These are phyloP conservation scores for Ambrosia artemisiifolia DNA, from an alignment of 129 eudicot genomes.

Conservation along the genomic window DNA sequence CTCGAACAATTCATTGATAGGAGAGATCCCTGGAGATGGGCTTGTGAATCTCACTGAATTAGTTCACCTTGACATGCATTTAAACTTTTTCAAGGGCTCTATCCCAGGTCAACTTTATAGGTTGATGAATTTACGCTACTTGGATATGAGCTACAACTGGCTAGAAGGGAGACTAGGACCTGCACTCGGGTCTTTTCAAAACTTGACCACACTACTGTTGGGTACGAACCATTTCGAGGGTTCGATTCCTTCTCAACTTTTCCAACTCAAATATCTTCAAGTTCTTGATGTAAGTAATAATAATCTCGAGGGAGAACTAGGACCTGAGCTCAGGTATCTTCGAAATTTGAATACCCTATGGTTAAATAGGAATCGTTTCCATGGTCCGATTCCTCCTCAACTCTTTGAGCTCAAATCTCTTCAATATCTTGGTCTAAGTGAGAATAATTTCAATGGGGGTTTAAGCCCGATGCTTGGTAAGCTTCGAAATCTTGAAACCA, in stretches of 20 bases:
- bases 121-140: constrained; percentile 27
- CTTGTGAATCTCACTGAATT: constrained; percentile 44
- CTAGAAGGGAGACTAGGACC: constrained; percentile 29
- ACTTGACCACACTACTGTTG: constrained; percentile 23
- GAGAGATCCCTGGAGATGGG: constrained; percentile 38
- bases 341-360: constrained; percentile 17
- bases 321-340: constrained; percentile 29
- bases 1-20: constrained; percentile 32
- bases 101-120: constrained; percentile 37
- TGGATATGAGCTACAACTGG: constrained; percentile 38
- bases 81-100: constrained; percentile 36
- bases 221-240: constrained; percentile 32
- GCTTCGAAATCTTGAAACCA: constrained; percentile 30
- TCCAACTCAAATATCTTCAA: constrained; percentile 22
- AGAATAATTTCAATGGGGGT: constrained; percentile 34
- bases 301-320: constrained; percentile 29
- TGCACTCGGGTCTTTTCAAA: constrained; percentile 26
- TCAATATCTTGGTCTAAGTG: constrained; percentile 34
- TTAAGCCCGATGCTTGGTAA: constrained; percentile 31
- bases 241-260: constrained; percentile 38
- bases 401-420: constrained; percentile 35
- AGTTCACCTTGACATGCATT: constrained; percentile 41
- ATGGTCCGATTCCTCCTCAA: constrained; percentile 35
- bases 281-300: constrained; percentile 46
- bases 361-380: constrained; percentile 28